Base-by-base conservation (phyloP, 2,329 filamentous ascomycete genomes). In the Polychaeton citri region DNA sequence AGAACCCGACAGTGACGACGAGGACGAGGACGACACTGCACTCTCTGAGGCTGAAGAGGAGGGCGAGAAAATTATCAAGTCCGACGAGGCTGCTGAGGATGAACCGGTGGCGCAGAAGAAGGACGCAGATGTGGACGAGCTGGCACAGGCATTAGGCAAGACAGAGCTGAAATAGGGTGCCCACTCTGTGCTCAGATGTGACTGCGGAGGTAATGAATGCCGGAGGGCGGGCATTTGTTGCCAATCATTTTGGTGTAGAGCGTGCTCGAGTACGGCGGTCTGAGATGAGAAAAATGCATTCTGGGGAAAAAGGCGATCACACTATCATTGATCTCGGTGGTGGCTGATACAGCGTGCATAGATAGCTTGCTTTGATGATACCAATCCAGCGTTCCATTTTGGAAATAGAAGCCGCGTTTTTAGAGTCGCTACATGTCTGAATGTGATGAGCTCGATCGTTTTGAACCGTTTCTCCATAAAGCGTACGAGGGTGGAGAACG, bases 111-210 rank as follows among this genome's bases (percentile, higher is more conserved):
- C 74, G 12, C 72, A 79, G 57, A 61, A 73, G 45, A 72, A 83
- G 59, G 76, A 87, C 54, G 74, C 77, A 57, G 80, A 81, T 20
- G 82, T 96, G 26, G 86, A 95, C 50, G 77, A 76, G 32, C 64
- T 96, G 52, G 81, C 85, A 12, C 73, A 79, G 55, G 69, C 75
- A 52, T 62, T 96, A 47, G 74, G 72, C 42, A 87, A 87, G 71
- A 81, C 83, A 8, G 52, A 57, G 46, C 41, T 59, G 43, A 57
- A 55, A 43, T 57, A 43, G 30, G 18, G 17, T 32, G 24, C 24
- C 24, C 7, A 28, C 24, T 28, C 24, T 28, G 24, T 28, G 12
- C 24, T 28, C 12, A 10, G 15, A 28, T 28, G 24, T 28, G 4
- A 3, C 15, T 28, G 24, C 15, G 24, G 24, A 15, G 7, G 15